These are phyloP conservation scores for Candida buenavistaensis DNA, from an alignment of 1,139 yeast species.

Conservation along the genomic window DNA sequence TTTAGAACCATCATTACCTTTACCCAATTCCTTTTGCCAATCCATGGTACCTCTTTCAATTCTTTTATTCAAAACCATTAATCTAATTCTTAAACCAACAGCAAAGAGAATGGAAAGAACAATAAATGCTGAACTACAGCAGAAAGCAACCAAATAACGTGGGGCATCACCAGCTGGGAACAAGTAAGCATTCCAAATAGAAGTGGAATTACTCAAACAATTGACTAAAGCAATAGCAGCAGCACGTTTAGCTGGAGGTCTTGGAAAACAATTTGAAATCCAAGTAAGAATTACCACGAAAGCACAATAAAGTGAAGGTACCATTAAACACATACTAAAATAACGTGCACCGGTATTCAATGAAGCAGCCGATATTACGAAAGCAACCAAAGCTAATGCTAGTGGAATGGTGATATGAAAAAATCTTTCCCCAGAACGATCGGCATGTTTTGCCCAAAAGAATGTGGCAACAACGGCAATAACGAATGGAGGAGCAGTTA, in stretches of 20 bases:
- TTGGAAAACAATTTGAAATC: constrained; percentile 53
- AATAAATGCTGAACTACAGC: constrained; percentile 50
- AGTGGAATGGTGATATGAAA: constrained; percentile 52
- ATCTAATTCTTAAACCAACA: constrained; percentile 37
- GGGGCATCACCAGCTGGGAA: constrained; percentile 46
- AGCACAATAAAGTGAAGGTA: constrained; percentile 57
- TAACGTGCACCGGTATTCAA: constrained; percentile 59
- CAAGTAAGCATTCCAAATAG: constrained; percentile 54
- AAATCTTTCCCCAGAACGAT: constrained; percentile 56
- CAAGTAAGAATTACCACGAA: constrained; percentile 57
- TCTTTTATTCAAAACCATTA: constrained; percentile 39
- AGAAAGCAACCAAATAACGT: constrained; percentile 44
- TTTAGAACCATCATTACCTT: constrained; percentile 44
- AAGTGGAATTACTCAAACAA: constrained; percentile 52
- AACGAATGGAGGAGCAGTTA: constrained; percentile 63
- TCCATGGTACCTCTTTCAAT: constrained; percentile 49
- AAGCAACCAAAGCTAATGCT: constrained; percentile 43
- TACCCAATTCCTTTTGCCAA: constrained; percentile 53
- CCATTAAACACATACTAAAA: constrained; percentile 62
- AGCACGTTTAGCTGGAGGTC: constrained; percentile 57
- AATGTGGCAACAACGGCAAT: constrained; percentile 55
- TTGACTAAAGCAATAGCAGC: constrained; percentile 54
- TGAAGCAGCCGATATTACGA: constrained; percentile 55
- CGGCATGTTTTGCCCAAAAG: constrained; percentile 59
- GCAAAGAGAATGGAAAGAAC: constrained; percentile 42